These are phyloP conservation scores for Flaveria brownii DNA, from an alignment of 129 eudicot genomes.

Conservation along the genomic window DNA sequence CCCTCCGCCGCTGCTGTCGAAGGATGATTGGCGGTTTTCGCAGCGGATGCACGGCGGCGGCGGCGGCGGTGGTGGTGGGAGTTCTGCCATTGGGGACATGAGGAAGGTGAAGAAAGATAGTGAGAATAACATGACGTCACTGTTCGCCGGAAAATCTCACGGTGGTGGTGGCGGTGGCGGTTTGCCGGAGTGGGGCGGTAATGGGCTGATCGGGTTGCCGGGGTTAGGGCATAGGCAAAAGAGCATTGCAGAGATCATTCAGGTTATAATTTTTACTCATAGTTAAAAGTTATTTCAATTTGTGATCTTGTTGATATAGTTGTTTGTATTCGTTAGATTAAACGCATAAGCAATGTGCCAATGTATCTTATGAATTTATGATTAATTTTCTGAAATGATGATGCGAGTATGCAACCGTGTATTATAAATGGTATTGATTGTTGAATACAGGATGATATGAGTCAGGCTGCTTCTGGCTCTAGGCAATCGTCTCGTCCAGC, in stretches of 20 bases:
- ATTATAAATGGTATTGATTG: constrained; percentile 21
- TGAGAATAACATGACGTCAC: constrained; percentile 40
- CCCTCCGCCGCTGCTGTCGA: constrained; percentile 88
- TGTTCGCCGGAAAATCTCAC: constrained; percentile 44
- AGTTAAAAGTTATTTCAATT: background rate
- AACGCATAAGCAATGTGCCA: too few relatives aligned
- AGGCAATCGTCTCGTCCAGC: constrained; percentile 74
- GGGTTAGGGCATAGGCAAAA: constrained; percentile 73
- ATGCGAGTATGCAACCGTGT: background rate
- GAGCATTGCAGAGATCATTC: constrained; percentile 88
- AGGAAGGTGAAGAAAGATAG: constrained; percentile 52
- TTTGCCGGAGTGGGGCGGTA: constrained; percentile 70
- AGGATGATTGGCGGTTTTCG: constrained; percentile 90
- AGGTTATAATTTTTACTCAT: constrained; percentile 42
- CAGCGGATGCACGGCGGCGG: constrained; percentile 59
- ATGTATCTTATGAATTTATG: too few relatives aligned
- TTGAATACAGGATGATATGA: constrained; percentile 58
- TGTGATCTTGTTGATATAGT: background rate
- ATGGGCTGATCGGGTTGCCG: constrained; percentile 81
- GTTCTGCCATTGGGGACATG: constrained; percentile 74
- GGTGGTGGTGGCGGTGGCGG: constrained; percentile 32
- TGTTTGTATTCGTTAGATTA: constrained; percentile 8
- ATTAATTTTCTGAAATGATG: too few relatives aligned
- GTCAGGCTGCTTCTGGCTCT: constrained; percentile 47
- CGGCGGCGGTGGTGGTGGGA: constrained; percentile 29